A percentile compares a stretch with the other conserved stretches of the same genome.
These are phyloP conservation scores for Iodosphaeria phyllophila DNA, from an alignment of 2,329 filamentous ascomycete genomes.

Conservation along the genomic window DNA sequence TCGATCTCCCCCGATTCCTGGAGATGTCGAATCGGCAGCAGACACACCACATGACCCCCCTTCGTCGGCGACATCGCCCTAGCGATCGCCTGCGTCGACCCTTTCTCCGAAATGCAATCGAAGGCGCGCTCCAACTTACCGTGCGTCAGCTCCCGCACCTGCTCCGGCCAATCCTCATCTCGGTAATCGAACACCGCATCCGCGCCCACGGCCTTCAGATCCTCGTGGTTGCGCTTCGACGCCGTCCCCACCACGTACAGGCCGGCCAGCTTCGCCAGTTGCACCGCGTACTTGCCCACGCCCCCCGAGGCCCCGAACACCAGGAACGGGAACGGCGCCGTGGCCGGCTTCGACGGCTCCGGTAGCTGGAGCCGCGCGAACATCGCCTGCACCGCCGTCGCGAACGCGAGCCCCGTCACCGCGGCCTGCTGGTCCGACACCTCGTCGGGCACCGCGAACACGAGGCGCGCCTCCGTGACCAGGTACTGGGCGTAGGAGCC, in stretches of 20 bases:
- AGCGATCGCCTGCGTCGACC: slow-evolving; percentile 7
- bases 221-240: slow-evolving; percentile 9
- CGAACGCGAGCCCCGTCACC: slow-evolving; percentile 18
- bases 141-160: slow-evolving; percentile 46
- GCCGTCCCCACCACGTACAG: slow-evolving; percentile 11
- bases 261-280: slow-evolving; percentile 11
- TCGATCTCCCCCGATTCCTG: slow-evolving; percentile 6
- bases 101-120: slow-evolving; percentile 12
- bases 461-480: slow-evolving; percentile 9
- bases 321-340: slow-evolving; percentile 13
- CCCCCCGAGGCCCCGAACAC: slow-evolving; percentile 10
- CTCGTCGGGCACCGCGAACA: slow-evolving; percentile 11
- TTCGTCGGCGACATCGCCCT: slow-evolving; percentile 12
- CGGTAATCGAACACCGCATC: slow-evolving; percentile 16
- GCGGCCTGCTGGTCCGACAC: slow-evolving; percentile 11
- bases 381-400: slow-evolving; percentile 20
- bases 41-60: slow-evolving; percentile 10
- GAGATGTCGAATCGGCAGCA: slow-evolving; percentile 7
- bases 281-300: slow-evolving; percentile 12
- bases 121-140: slow-evolving; percentile 23
- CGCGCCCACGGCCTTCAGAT: slow-evolving; percentile 9
- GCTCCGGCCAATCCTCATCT: slow-evolving; percentile 24
- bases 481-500: slow-evolving; percentile 14
- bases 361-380: slow-evolving; percentile 12
- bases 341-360: slow-evolving; percentile 12